A percentile compares a stretch with the other conserved stretches of the same genome.
Conservation (phyloP, 2,329 filamentous ascomycete genomes). For the Diaporthe aspalathi region DNA sequence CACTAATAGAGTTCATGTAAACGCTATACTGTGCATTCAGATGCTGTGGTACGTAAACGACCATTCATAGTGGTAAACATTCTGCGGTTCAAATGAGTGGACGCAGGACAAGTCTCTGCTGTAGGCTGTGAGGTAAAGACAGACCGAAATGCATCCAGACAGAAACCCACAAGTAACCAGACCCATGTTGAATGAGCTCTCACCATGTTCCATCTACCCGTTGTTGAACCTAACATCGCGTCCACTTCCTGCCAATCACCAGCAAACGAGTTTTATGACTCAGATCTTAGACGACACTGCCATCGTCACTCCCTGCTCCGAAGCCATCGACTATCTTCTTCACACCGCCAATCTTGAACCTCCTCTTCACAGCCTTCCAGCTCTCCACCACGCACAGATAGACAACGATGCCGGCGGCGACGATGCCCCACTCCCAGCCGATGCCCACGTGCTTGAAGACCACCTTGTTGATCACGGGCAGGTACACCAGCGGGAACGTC, state of each 20-base stretch:
- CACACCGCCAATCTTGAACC: not conserved
- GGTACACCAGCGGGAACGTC: conserved; percentile 74
- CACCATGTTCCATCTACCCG: not conserved
- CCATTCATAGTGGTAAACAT: not conserved
- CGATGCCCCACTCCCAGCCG: conserved; percentile 78
- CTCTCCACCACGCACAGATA: conserved; percentile 74
- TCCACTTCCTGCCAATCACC: not conserved
- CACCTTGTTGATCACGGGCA: conserved; percentile 72
- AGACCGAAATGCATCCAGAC: not conserved
- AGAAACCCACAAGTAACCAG: not conserved
- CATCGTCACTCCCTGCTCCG: conserved; percentile 1
- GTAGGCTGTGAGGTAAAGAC: not conserved
- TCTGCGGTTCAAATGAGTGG: not conserved
- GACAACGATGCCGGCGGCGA: conserved; percentile 66
- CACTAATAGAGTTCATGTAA: conserved; percentile 9
- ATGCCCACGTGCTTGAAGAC: conserved; percentile 79
- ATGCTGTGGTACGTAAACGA: not conserved
- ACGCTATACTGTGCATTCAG: not conserved
- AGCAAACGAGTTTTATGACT: not conserved
- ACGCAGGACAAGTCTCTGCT: not conserved
- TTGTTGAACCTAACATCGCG: not conserved
- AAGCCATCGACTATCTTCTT: conserved; percentile 16
- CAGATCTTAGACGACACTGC: conserved; percentile 5
- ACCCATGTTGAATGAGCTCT: conserved; percentile 24
- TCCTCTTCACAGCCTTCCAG: conserved; percentile 75